phyloP scores from a whole-genome alignment of 257 asterid species.

The Scutellaria baicalensis region DNA sequence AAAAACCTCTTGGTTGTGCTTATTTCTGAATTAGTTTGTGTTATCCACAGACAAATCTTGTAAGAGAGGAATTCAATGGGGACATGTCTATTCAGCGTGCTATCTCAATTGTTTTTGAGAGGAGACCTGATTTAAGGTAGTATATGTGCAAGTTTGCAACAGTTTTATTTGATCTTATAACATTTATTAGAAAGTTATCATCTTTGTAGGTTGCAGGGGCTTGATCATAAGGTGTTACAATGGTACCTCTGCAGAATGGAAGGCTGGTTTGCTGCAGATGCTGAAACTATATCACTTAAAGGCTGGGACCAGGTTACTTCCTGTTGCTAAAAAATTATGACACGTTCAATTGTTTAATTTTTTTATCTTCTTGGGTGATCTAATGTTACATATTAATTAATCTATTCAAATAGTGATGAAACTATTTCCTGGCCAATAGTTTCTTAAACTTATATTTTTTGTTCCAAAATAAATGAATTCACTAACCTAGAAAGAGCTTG shows the following conservation, averaged over 20 bases:
- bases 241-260: constrained; percentile 99
- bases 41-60: constrained; percentile 50
- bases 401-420: not conserved
- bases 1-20: not conserved
- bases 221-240: constrained; percentile 72
- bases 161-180: not conserved
- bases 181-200: not conserved
- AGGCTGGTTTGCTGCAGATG: constrained; percentile 99
- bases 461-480: not conserved
- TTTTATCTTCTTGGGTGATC: not conserved
- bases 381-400: too few species aligned
- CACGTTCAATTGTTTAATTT: not conserved
- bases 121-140: constrained; percentile 88
- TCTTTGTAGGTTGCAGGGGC: constrained; percentile 68
- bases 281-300: constrained; percentile 86
- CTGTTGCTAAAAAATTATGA: not conserved
- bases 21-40: not conserved
- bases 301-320: constrained; percentile 84
- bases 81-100: constrained; percentile 87
- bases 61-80: constrained; percentile 63
- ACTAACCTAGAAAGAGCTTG: not conserved
- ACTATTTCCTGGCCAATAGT: not conserved
- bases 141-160: not conserved
- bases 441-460: not conserved
- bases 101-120: constrained; percentile 65